Evolutionary conservation across 2,329 filamentous ascomycete genomes (phyloP).

Genomic region (Cladosporium oxysporum): DNA sequence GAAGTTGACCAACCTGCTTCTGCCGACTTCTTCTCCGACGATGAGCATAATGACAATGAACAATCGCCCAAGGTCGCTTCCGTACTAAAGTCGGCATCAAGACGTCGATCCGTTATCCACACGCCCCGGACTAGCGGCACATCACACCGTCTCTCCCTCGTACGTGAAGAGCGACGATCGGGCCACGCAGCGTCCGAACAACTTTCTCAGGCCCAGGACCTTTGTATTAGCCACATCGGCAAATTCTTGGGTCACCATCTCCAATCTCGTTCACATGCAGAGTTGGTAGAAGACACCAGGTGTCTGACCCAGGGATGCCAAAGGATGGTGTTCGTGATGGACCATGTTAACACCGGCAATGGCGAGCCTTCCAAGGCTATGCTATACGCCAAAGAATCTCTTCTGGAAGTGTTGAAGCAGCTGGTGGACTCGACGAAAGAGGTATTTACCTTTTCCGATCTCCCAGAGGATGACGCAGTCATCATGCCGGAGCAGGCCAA

Average conservation of each 20-base stretch:
- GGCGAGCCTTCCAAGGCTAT: slow-evolving; percentile 66
- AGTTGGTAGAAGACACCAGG: slow-evolving; percentile 78
- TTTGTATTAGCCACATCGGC: slow-evolving; percentile 84
- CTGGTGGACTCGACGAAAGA: slow-evolving; percentile 80
- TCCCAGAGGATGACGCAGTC: slow-evolving; percentile 71
- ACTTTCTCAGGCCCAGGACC: slow-evolving; percentile 78
- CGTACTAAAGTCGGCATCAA: not conserved
- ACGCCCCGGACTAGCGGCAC: slow-evolving; percentile 13
- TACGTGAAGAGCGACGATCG: slow-evolving; percentile 40
- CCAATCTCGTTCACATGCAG: slow-evolving; percentile 85
- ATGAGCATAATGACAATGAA: not conserved
- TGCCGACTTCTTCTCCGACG: not conserved
- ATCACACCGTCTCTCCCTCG: slow-evolving; percentile 34
- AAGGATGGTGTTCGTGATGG: slow-evolving; percentile 75
- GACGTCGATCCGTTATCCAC: not conserved
- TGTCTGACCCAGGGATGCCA: slow-evolving; percentile 81
- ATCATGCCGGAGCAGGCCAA: slow-evolving; percentile 62
- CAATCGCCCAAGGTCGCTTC: not conserved
- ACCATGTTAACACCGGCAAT: slow-evolving; percentile 79
- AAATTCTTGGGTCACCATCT: slow-evolving; percentile 93
- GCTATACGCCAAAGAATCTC: slow-evolving; percentile 67
- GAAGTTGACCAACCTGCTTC: not conserved
- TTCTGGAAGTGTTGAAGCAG: slow-evolving; percentile 78
- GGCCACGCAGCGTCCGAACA: slow-evolving; percentile 77
- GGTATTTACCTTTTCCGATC: slow-evolving; percentile 68